Evolutionary conservation across 2,329 filamentous ascomycete species (phyloP).

Genomic region (Rachicladosporium sp.): DNA sequence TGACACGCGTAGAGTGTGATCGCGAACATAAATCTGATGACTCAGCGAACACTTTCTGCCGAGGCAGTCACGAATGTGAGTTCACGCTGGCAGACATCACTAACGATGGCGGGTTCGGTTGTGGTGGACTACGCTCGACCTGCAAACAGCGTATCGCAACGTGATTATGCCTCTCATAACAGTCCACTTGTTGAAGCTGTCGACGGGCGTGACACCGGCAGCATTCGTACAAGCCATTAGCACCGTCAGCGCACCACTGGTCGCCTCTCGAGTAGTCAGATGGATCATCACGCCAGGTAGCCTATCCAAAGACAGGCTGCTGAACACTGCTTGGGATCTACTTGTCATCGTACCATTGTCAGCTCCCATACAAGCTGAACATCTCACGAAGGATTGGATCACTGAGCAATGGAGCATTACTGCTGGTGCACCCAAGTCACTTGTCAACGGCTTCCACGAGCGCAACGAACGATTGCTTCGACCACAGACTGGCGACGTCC

Average conservation of each 20-base stretch:
- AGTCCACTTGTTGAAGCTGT: slow-evolving; percentile 34
- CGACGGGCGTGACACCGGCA: slow-evolving; percentile 18
- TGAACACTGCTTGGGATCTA: slow-evolving; percentile 36
- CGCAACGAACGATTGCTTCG: slow-evolving; percentile 30
- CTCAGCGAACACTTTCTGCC: too few species aligned
- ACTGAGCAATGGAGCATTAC: slow-evolving; percentile 20
- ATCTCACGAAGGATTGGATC: slow-evolving; percentile 14
- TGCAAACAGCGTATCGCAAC: too few species aligned
- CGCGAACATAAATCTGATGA: too few species aligned
- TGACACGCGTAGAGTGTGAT: too few species aligned
- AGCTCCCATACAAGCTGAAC: slow-evolving; percentile 13
- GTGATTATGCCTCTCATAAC: slow-evolving; percentile 36
- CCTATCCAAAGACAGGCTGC: slow-evolving; percentile 30
- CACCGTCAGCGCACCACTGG: slow-evolving; percentile 27
- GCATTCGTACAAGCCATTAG: slow-evolving; percentile 30
- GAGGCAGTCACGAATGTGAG: too few species aligned
- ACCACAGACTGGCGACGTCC: slow-evolving; percentile 17
- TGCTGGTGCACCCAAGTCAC: slow-evolving; percentile 32
- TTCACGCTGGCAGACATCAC: too few species aligned
- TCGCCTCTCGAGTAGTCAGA: slow-evolving; percentile 31
- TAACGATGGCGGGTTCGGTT: too few species aligned
- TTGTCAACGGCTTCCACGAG: slow-evolving; percentile 25
- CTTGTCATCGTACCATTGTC: slow-evolving; percentile 31
- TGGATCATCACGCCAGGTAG: slow-evolving; percentile 38
- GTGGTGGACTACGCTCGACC: too few species aligned